Evolutionary conservation across 2,329 filamentous ascomycete species (phyloP).

Genomic region (Cordyceps javanica): DNA sequence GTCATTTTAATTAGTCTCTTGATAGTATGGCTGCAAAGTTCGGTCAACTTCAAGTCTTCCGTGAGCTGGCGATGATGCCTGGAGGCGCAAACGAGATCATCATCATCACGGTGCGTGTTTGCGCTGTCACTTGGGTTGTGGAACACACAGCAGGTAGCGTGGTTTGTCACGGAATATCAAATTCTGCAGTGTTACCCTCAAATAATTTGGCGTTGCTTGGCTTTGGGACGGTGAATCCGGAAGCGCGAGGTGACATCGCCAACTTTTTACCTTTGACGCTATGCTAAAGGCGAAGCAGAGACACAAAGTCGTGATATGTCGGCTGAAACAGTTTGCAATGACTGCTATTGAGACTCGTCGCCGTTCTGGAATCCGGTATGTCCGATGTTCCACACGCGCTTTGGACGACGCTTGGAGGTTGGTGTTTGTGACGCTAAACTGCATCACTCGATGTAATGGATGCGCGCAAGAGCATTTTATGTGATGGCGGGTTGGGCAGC

Average conservation of each 20-base stretch:
- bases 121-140: background rate
- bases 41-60: background rate
- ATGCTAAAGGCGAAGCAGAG: background rate
- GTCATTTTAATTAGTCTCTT: background rate
- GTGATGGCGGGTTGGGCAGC: background rate
- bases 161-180: background rate
- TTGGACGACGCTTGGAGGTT: background rate
- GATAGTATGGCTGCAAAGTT: background rate
- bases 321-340: background rate
- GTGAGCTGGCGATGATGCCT: background rate
- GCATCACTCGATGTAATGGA: background rate
- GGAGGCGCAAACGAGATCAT: background rate
- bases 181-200: background rate
- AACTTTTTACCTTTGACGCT: background rate
- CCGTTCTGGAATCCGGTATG: background rate
- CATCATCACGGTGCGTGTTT: slow-evolving; percentile 1
- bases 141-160: background rate
- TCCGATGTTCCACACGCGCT: background rate
- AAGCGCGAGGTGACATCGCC: background rate
- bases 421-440: background rate
- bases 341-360: background rate
- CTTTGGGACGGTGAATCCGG: background rate
- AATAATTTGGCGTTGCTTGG: background rate
- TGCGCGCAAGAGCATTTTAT: background rate
- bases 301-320: background rate